phyloP scores from a whole-genome alignment of 2,329 filamentous ascomycete genomes.

The Xylariaceae sp. region DNA sequence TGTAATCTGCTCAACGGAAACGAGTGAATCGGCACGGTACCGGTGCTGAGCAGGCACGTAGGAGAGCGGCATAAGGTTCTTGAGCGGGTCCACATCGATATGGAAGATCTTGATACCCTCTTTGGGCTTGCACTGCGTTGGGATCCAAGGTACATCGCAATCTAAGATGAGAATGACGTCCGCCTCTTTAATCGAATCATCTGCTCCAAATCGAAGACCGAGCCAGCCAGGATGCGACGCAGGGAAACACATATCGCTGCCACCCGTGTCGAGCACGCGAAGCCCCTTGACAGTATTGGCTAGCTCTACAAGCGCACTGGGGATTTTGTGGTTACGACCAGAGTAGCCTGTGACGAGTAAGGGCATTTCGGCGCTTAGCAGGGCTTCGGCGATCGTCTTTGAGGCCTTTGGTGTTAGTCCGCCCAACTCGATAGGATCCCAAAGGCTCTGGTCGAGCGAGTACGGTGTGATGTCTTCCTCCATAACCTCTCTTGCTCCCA shows the following conservation, averaged over 20 bases:
- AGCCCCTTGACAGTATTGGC: slow-evolving; percentile 72
- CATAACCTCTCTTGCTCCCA: slow-evolving; percentile 80
- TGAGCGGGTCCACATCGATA: slow-evolving; percentile 69
- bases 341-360: slow-evolving; percentile 74
- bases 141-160: slow-evolving; percentile 93
- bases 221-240: slow-evolving; percentile 71
- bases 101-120: slow-evolving; percentile 64
- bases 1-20: slow-evolving; percentile 72
- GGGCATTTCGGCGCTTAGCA: slow-evolving; percentile 69
- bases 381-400: slow-evolving; percentile 63
- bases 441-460: slow-evolving; percentile 68
- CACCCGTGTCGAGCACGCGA: slow-evolving; percentile 75
- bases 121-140: slow-evolving; percentile 69
- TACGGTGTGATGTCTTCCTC: slow-evolving; percentile 83
- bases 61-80: slow-evolving; percentile 75
- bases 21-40: slow-evolving; percentile 69
- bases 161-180: slow-evolving; percentile 87
- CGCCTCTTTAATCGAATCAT: slow-evolving; percentile 74
- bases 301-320: slow-evolving; percentile 67
- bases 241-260: slow-evolving; percentile 83
- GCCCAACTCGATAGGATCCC: slow-evolving; percentile 73
- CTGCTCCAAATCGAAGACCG: slow-evolving; percentile 74
- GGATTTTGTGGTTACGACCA: slow-evolving; percentile 70
- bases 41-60: slow-evolving; percentile 71
- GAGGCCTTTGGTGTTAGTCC: slow-evolving; percentile 61